Base-by-base conservation (phyloP, 495 filamentous ascomycete genomes). In the Thozetella sp. region DNA sequence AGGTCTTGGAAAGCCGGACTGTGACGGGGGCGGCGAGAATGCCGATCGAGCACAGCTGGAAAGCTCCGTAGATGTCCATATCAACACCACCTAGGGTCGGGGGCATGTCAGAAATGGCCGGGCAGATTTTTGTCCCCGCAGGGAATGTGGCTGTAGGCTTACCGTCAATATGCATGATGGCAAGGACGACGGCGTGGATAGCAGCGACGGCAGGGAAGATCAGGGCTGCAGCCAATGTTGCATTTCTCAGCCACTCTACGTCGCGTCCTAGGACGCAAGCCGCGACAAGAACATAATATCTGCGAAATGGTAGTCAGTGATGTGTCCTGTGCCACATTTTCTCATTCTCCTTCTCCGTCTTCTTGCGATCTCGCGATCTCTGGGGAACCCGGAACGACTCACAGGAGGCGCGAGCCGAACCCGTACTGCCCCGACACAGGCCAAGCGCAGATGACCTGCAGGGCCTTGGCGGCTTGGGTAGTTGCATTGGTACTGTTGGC, bases 51-150 rank as follows among this genome's bases (percentile, higher is more conserved):
- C 86, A 88, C 4, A 86, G 65, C 60, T 88, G 85, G 51, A 88
- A 86, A 20, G 85, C 83, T 1, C 86, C 86, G 25, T 83, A 88
- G 3, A 88, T 71, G 64, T 88, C 86, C 84, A 88, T 84, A 62
- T 88, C 86, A 20, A 87, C 75, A 37, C 83, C 84, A 25, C 71
- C 83, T 86, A 53, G 34, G 25, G n/a, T 15, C 25, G 2, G 51
- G 13, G 40, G 20, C 15, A 30, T 17, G 13, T 46, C 30, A 37
- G 30, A 37, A 22, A 25, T 37, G 22, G 22, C 19, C 3, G n/a
- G n/a, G n/a, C n/a, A n/a, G n/a, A n/a, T n/a, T n/a, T n/a, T n/a
- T n/a, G n/a, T n/a, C n/a, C n/a, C n/a, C n/a, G 55, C 15, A n/a
- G 15, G 22, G 9, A 13, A 45, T 10, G 60, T 40, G 30, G 25